phyloP scores from a whole-genome alignment of 805 yeast species.

The Candida xyloterini region DNA sequence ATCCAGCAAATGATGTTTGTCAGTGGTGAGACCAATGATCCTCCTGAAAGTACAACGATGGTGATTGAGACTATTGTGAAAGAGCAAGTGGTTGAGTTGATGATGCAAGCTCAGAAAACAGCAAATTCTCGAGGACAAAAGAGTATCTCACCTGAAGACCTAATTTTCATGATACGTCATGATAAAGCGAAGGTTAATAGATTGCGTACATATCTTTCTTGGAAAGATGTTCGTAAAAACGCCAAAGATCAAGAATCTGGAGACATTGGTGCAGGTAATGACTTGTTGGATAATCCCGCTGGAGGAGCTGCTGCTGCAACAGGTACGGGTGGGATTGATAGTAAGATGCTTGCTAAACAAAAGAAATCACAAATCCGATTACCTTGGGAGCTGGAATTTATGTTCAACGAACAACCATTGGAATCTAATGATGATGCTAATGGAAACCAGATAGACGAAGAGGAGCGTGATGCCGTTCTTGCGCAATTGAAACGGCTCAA shows the following conservation, averaged over 20 bases:
- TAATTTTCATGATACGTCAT: slow-evolving; percentile 86
- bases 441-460: slow-evolving; percentile 65
- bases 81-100: slow-evolving; percentile 88
- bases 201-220: slow-evolving; percentile 82
- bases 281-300: slow-evolving; percentile 30
- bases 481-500: slow-evolving; percentile 87
- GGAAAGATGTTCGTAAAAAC: slow-evolving; percentile 94
- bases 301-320: slow-evolving; percentile 36
- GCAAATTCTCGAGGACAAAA: slow-evolving; percentile 79
- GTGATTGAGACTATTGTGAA: slow-evolving; percentile 92
- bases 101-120: slow-evolving; percentile 69
- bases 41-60: slow-evolving; percentile 89
- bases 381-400: slow-evolving; percentile 94
- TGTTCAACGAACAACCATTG: slow-evolving; percentile 88
- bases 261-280: slow-evolving; percentile 37
- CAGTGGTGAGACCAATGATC: slow-evolving; percentile 90
- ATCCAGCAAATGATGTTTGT: slow-evolving; percentile 99
- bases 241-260: slow-evolving; percentile 60
- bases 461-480: slow-evolving; percentile 81
- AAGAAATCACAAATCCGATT: slow-evolving; percentile 77
- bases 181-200: slow-evolving; percentile 93
- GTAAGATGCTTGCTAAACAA: slow-evolving; percentile 48
- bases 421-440: slow-evolving; percentile 50
- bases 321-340: slow-evolving; percentile 37
- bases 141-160: slow-evolving; percentile 86